These are phyloP conservation scores for Cyberlindnera japonica DNA, from an alignment of 805 yeast species.

Conservation along the genomic window DNA sequence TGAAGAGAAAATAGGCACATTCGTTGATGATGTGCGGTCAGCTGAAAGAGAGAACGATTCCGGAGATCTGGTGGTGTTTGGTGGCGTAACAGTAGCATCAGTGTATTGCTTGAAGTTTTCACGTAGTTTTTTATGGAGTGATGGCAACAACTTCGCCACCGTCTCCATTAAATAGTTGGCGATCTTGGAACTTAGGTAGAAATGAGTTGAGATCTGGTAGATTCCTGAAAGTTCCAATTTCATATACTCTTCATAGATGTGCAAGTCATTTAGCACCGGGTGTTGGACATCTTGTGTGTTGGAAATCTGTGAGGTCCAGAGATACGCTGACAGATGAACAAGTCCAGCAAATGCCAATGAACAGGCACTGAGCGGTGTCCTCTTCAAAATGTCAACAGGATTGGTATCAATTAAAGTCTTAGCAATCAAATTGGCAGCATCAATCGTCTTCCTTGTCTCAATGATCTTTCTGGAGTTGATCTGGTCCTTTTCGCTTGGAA, in stretches of 20 bases:
- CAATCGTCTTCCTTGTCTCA: constrained; percentile 51
- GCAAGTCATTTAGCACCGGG: constrained; percentile 34
- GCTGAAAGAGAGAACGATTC: constrained; percentile 2
- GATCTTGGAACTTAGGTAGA: constrained; percentile 46
- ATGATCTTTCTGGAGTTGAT: constrained; percentile 44
- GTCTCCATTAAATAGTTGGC: constrained; percentile 46
- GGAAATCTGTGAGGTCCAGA: constrained; percentile 45
- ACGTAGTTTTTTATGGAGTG: constrained; percentile 36
- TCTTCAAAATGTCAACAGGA: constrained; percentile 37
- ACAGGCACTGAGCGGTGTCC: constrained; percentile 52
- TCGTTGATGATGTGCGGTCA: background rate
- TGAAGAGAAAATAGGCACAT: background rate
- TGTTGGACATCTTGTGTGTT: constrained; percentile 17
- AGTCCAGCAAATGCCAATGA: constrained; percentile 50
- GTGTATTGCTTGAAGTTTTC: constrained; percentile 27
- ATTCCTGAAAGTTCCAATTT: constrained; percentile 47
- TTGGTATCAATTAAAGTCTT: constrained; percentile 45
- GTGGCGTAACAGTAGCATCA: constrained; percentile 4
- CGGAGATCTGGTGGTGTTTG: constrained; percentile 11
- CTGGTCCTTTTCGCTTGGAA: constrained; percentile 29
- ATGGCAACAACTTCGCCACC: constrained; percentile 39
- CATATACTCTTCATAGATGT: constrained; percentile 44
- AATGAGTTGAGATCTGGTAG: constrained; percentile 46
- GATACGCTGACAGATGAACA: constrained; percentile 49
- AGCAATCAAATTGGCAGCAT: constrained; percentile 48